Evolutionary conservation across 2,329 filamentous ascomycete species (phyloP).

Genomic region (Penicillium sp.): DNA sequence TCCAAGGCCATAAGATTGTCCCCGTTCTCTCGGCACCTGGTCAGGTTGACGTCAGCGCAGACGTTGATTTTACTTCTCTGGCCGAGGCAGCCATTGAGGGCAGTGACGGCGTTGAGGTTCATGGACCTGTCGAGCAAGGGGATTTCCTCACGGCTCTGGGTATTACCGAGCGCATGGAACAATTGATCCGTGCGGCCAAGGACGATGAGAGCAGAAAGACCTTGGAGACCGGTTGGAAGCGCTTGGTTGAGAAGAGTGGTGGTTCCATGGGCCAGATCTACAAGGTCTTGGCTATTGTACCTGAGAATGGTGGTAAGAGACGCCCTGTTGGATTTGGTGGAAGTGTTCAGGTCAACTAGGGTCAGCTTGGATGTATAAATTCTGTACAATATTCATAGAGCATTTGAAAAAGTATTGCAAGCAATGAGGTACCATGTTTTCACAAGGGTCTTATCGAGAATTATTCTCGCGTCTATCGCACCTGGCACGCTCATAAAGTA

Average conservation of each 20-base stretch:
- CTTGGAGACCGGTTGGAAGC: slow-evolving; percentile 72
- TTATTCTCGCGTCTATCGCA: background rate
- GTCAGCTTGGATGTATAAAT: background rate
- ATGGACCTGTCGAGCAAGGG: slow-evolving; percentile 85
- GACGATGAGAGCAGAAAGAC: slow-evolving; percentile 56
- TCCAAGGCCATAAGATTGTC: slow-evolving; percentile 71
- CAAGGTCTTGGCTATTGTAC: slow-evolving; percentile 87
- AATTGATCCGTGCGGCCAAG: slow-evolving; percentile 55
- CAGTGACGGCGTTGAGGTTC: slow-evolving; percentile 79
- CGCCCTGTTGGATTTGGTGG: slow-evolving; percentile 92
- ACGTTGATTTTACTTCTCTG: slow-evolving; percentile 88
- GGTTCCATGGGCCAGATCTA: slow-evolving; percentile 93
- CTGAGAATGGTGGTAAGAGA: slow-evolving; percentile 70
- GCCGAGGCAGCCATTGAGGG: slow-evolving; percentile 76
- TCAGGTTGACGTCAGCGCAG: slow-evolving; percentile 81
- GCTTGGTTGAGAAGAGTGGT: slow-evolving; percentile 77
- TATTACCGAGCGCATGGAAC: slow-evolving; percentile 71
- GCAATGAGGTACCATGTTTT: too few relatives aligned
- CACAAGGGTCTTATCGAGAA: too few relatives aligned
- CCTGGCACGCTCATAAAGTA: background rate
- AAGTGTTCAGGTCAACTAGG: slow-evolving; percentile 37
- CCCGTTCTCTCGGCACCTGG: slow-evolving; percentile 79
- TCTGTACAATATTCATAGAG: slow-evolving; percentile 4
- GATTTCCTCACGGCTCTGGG: slow-evolving; percentile 78
- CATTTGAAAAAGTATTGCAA: background rate